Conservation (phyloP, 306 rosid species). For the Malus asiatica region DNA sequence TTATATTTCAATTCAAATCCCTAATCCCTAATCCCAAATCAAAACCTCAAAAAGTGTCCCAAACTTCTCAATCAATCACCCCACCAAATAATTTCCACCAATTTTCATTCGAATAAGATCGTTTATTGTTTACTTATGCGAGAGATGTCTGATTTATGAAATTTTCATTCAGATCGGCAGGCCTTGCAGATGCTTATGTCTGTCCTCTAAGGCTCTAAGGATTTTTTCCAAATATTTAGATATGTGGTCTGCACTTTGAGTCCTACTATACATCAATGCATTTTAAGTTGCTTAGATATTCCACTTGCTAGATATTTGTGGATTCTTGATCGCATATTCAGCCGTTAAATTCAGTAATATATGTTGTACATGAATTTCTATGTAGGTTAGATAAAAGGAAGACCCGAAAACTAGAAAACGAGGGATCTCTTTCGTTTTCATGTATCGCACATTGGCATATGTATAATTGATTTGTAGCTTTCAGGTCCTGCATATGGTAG, state of each 20-base stretch:
- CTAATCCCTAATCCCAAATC: not conserved
- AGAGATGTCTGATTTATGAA: not conserved
- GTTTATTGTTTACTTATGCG: not conserved
- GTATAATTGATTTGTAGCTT: no score
- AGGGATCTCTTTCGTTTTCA: no score
- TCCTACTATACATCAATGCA: not conserved
- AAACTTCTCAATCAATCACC: not conserved
- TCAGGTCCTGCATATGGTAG: no score
- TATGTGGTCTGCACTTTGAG: not conserved
- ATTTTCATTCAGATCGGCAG: not conserved
- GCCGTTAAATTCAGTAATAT: no score
- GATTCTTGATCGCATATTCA: fast-evolving
- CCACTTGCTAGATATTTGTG: not conserved
- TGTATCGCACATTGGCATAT: no score
- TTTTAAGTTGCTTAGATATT: no score
- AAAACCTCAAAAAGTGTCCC: not conserved
- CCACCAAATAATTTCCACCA: not conserved
- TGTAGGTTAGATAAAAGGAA: not conserved
- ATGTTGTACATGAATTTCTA: not conserved
- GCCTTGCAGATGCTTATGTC: not conserved
- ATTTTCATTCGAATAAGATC: not conserved
- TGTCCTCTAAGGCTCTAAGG: no score
- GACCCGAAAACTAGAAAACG: no score
- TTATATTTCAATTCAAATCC: not conserved
- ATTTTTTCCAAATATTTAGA: not conserved